phyloP scores from a whole-genome alignment of 257 asterid species.

The Lavandula angustifolia region DNA sequence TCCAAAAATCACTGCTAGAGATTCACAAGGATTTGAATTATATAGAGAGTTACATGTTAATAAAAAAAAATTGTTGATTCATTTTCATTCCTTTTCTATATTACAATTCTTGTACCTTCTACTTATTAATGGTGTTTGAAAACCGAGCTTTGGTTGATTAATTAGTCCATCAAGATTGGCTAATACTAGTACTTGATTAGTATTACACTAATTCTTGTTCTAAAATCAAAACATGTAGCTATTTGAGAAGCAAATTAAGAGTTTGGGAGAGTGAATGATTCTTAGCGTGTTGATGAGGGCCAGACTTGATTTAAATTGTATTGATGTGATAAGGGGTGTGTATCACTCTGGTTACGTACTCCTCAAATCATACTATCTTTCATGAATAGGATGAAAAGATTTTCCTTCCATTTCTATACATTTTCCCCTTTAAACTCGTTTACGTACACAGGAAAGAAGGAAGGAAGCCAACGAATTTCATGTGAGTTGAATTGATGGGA shows the following conservation, averaged over 20 bases:
- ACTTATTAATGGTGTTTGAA: no score
- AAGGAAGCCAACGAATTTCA: background rate
- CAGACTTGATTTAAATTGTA: background rate
- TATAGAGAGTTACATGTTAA: background rate
- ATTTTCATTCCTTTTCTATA: background rate
- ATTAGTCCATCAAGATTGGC: no score
- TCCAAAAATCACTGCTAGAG: no score
- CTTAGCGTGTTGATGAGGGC: slow-evolving; percentile 12
- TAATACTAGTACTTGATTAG: no score
- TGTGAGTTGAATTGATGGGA: slow-evolving; percentile 30
- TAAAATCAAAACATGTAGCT: background rate
- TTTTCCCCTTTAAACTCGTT: background rate
- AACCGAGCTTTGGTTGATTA: no score
- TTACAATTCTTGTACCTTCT: no score
- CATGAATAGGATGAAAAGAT: slow-evolving; percentile 1
- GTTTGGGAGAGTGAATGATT: slow-evolving; percentile 4
- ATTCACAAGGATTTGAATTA: no score
- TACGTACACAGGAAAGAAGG: background rate
- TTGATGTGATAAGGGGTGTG: slow-evolving; percentile 25
- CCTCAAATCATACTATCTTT: slow-evolving; percentile 33
- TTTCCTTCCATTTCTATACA: background rate
- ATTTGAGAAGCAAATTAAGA: slow-evolving; percentile 16
- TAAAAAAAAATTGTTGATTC: background rate
- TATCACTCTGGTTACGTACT: slow-evolving; percentile 4
- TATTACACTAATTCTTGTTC: no score